Conservation (phyloP, 2,329 filamentous ascomycete species). For the Cercospora sesami region DNA sequence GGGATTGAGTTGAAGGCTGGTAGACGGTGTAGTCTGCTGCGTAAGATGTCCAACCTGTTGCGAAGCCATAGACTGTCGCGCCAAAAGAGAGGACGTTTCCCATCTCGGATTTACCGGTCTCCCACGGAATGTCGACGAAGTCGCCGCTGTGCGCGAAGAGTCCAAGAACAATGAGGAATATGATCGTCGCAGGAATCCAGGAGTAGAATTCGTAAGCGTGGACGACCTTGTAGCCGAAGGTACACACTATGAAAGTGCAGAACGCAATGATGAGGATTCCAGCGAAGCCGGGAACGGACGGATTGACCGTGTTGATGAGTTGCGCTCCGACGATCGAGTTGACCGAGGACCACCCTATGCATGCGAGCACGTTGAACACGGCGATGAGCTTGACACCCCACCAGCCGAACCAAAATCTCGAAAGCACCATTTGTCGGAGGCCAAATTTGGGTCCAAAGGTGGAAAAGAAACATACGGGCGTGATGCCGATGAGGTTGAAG, state of each 20-base stretch:
- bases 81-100: conserved; percentile 65
- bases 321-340: conserved; percentile 80
- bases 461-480: conserved; percentile 74
- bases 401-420: conserved; percentile 70
- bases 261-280: conserved; percentile 73
- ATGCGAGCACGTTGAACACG: conserved; percentile 68
- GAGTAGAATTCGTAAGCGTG: conserved; percentile 74
- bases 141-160: conserved; percentile 66
- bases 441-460: conserved; percentile 74
- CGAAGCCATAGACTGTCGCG: conserved; percentile 66
- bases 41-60: conserved; percentile 72
- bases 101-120: conserved; percentile 58
- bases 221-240: conserved; percentile 74
- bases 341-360: conserved; percentile 72
- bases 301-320: conserved; percentile 72
- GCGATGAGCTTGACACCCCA: conserved; percentile 52
- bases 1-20: conserved; percentile 63
- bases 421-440: conserved; percentile 77
- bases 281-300: conserved; percentile 67
- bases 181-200: conserved; percentile 71
- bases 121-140: conserved; percentile 64
- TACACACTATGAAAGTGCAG: conserved; percentile 67
- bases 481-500: conserved; percentile 71
- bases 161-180: conserved; percentile 71
- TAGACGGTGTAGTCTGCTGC: conserved; percentile 81